Percentiles rank a stretch among this genome's conserved stretches.
phyloP scores from a whole-genome alignment of 768 basidiomycete genomes.

The Boletales sp. region DNA sequence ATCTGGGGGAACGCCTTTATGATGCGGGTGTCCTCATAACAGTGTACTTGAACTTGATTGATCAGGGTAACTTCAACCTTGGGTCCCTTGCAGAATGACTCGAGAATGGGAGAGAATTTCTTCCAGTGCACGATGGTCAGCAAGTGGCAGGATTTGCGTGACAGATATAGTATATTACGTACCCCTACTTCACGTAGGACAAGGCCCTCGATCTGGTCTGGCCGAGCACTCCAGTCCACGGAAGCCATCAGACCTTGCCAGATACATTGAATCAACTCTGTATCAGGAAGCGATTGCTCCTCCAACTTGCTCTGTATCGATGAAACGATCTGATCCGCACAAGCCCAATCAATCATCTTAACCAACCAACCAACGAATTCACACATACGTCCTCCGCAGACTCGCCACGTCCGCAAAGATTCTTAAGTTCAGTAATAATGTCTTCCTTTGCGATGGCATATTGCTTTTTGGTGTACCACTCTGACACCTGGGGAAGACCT shows the following conservation, averaged over 20 bases:
- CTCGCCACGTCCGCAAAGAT: constrained; percentile 68
- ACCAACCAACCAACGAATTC: not conserved
- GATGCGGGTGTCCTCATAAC: constrained; percentile 93
- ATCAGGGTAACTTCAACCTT: constrained; percentile 93
- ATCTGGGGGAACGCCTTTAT: constrained; percentile 95
- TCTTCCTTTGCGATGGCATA: constrained; percentile 77
- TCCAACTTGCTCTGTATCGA: constrained; percentile 70
- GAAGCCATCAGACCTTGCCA: constrained; percentile 90
- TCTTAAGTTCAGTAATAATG: constrained; percentile 64
- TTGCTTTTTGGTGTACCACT: constrained; percentile 94
- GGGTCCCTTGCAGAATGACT: constrained; percentile 83
- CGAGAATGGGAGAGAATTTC: constrained; percentile 82
- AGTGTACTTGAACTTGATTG: constrained; percentile 93
- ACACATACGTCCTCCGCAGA: constrained; percentile 58
- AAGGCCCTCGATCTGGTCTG: constrained; percentile 88
- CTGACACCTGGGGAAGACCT: constrained; percentile 73
- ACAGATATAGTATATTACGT: constrained; percentile 27
- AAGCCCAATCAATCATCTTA: constrained; percentile 8
- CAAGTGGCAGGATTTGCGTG: not conserved
- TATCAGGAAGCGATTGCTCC: constrained; percentile 79
- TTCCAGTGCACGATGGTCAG: constrained; percentile 27
- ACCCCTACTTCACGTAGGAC: constrained; percentile 88
- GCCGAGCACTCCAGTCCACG: constrained; percentile 84
- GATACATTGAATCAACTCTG: constrained; percentile 82
- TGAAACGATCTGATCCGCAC: constrained; percentile 58